A percentile compares a stretch with the other conserved stretches of the same genome.
These are phyloP conservation scores for Kandelia obovata DNA, from an alignment of 345 rosid species.

Conservation along the genomic window DNA sequence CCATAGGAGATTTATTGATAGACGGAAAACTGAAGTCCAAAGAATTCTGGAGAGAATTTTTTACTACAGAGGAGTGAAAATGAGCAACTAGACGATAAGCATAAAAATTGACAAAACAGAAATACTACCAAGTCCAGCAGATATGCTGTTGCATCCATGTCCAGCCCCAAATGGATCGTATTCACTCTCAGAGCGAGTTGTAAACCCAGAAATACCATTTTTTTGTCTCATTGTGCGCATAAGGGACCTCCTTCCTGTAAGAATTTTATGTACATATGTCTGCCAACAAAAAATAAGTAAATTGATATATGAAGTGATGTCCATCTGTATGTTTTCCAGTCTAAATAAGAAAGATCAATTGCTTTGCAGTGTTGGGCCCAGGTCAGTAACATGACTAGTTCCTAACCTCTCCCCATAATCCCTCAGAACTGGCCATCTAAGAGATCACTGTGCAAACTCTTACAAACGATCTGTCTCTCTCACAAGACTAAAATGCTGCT, in stretches of 20 bases:
- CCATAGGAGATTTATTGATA: neutral
- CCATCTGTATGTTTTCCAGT: neutral
- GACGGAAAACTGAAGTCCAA: neutral
- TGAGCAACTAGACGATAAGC: neutral
- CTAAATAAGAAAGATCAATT: neutral
- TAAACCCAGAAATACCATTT: constrained; percentile 58
- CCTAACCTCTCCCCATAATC: neutral
- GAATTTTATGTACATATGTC: constrained; percentile 86
- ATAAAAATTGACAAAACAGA: constrained; percentile 5
- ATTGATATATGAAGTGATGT: neutral
- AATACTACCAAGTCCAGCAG: constrained; percentile 85
- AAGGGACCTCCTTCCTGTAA: constrained; percentile 73
- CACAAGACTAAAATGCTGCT: neutral
- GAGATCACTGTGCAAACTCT: neutral
- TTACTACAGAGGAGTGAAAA: neutral
- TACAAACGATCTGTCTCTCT: neutral
- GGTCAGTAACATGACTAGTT: neutral
- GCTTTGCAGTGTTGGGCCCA: neutral
- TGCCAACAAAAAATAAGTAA: constrained; percentile 29
- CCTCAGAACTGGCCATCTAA: neutral
- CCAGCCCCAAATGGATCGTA: constrained; percentile 87
- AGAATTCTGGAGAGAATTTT: neutral
- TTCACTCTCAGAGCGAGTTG: constrained; percentile 66
- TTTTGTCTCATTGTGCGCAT: constrained; percentile 57
- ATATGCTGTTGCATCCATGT: constrained; percentile 88